Evolutionary conservation across 2,329 filamentous ascomycete species (phyloP).

Genomic region (Fusarium drepaniforme): DNA sequence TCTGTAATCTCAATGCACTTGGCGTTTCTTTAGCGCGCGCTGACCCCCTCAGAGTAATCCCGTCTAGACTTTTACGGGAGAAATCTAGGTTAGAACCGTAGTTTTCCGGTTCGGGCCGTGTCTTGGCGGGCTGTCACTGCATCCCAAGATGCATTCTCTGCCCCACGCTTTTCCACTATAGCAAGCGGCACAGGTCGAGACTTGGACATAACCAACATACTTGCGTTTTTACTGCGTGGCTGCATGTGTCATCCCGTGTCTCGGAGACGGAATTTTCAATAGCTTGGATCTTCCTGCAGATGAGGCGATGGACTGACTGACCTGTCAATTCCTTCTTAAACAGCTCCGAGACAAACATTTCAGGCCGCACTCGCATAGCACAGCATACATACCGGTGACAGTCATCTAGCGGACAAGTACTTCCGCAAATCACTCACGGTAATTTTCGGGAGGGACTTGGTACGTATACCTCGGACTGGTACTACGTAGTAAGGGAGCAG

Average conservation of each 20-base stretch:
- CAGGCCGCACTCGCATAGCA: not conserved
- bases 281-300: not conserved
- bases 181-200: not conserved
- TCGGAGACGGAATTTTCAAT: not conserved
- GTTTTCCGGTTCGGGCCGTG: not conserved
- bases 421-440: not conserved
- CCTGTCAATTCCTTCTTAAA: not conserved
- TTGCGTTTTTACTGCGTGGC: not conserved
- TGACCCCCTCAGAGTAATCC: not conserved
- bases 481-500: not conserved
- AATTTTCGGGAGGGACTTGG: not conserved
- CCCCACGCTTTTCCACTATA: not conserved
- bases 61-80: not conserved
- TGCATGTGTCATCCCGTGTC: not conserved
- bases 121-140: not conserved
- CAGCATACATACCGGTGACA: not conserved
- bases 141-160: not conserved
- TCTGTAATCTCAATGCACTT: not conserved
- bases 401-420: not conserved
- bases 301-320: not conserved
- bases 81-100: not conserved
- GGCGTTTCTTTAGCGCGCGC: not conserved
- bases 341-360: not conserved
- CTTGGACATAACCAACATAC: not conserved
- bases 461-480: not conserved